phyloP scores from a whole-genome alignment of 768 basidiomycete species.

The Boletus tomentosulus region DNA sequence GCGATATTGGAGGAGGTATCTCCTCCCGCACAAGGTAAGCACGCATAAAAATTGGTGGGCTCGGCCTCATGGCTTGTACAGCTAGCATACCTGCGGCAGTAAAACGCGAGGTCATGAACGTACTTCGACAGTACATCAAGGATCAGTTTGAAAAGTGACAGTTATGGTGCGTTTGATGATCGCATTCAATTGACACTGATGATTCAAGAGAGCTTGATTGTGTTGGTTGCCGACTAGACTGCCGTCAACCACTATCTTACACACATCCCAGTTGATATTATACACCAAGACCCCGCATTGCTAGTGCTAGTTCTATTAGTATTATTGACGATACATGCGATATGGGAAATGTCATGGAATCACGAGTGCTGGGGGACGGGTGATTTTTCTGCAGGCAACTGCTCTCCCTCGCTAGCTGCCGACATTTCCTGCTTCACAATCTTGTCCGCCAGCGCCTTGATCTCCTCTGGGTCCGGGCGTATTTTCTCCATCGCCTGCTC shows the following conservation, averaged over 20 bases:
- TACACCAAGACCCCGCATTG: background rate
- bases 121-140: background rate
- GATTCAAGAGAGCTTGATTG: background rate
- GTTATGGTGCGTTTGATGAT: background rate
- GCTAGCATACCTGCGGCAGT: background rate
- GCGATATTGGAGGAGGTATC: background rate
- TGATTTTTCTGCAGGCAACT: background rate
- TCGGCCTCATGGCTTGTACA: background rate
- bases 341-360: background rate
- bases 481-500: constrained; percentile 34
- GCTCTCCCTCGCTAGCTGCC: constrained; percentile 4
- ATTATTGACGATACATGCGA: constrained; percentile 10
- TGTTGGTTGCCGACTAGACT: background rate
- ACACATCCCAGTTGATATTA: background rate
- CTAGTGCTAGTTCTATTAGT: background rate
- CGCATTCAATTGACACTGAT: background rate
- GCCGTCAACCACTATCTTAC: background rate
- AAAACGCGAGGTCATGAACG: background rate
- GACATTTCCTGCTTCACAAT: constrained; percentile 35
- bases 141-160: background rate
- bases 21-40: background rate
- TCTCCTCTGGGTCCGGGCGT: constrained; percentile 31
- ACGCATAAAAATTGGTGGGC: background rate
- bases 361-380: background rate
- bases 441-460: constrained; percentile 38